phyloP scores from a whole-genome alignment of 805 yeast genomes.

The Pichia nanzhaoensis region DNA sequence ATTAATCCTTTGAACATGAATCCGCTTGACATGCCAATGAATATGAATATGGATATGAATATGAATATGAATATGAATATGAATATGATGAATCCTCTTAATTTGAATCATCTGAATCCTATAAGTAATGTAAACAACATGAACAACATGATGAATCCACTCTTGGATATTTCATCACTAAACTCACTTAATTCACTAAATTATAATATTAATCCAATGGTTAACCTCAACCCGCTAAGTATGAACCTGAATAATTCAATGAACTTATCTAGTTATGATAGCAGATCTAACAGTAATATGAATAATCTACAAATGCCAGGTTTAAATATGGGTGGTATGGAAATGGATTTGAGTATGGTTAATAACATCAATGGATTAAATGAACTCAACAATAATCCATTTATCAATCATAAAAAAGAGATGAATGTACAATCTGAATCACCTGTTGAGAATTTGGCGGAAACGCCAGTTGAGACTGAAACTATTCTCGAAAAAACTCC shows the following conservation, averaged over 20 bases:
- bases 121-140: not conserved
- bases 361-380: not conserved
- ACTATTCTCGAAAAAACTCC: no score
- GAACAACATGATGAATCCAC: not conserved
- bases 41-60: not conserved
- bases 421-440: no score
- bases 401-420: no score
- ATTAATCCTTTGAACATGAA: not conserved
- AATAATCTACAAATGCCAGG: not conserved
- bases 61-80: not conserved
- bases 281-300: slow-evolving; percentile 4
- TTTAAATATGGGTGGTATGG: not conserved
- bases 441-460: no score
- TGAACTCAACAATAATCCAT: not conserved
- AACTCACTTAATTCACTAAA: no score
- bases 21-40: not conserved
- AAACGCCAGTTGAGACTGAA: no score
- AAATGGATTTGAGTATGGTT: no score
- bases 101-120: not conserved
- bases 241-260: not conserved
- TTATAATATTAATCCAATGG: not conserved
- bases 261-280: not conserved
- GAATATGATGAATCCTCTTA: not conserved
- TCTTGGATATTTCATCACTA: no score
- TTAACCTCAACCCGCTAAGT: not conserved